Evolutionary conservation across 257 asterid species (phyloP), one percentile per base, ranked within the genome.

Genomic region (Agastache rugosa): DNA sequence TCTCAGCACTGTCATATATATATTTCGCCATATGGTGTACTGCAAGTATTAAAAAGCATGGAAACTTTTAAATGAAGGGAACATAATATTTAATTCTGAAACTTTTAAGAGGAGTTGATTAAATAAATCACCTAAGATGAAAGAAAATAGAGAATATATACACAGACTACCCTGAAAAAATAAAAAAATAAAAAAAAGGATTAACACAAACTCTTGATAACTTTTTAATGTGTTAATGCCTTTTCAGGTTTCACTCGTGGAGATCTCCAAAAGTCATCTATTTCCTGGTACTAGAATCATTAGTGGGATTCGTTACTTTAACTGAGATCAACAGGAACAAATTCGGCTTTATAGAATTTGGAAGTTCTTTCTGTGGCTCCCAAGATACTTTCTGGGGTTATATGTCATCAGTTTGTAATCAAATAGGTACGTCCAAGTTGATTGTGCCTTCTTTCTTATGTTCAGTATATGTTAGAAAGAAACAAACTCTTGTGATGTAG

Each of bases 191-290:
- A 35, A 6, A 35, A 39, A 39, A 39, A n/a, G n/a, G 42, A 22
- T 19, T 3, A 19, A 39, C 19, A 20, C n/a, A 16, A 39, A 23
- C 31, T 29, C 14, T 31, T 69, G 62, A 53, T 76, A 69, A 67
- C 68, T 39, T 42, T 71, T 56, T 62, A 61, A 68, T 68, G 19
- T 77, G 71, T 47, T 54, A 9, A 72, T 83, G 74, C 72, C 72
- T 86, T 85, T 85, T 80, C 88, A 91, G 97, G 83, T 63, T 88
- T 66, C 72, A 88, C 62, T 85, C 97, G 16, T 84, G 93, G 88
- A 86, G 85, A 85, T 81, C 86, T 55, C 92, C 94, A 31, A 58
- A 74, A 76, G 92, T 82, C 45, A 77, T 86, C 63, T 89, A 83
- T 81, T 79, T 80, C 72, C 69, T 89, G 71, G 78, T 81, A 70